Evolutionary conservation across 495 filamentous ascomycete species (phyloP).

Genomic region (Annulohypoxylon moriforme): DNA sequence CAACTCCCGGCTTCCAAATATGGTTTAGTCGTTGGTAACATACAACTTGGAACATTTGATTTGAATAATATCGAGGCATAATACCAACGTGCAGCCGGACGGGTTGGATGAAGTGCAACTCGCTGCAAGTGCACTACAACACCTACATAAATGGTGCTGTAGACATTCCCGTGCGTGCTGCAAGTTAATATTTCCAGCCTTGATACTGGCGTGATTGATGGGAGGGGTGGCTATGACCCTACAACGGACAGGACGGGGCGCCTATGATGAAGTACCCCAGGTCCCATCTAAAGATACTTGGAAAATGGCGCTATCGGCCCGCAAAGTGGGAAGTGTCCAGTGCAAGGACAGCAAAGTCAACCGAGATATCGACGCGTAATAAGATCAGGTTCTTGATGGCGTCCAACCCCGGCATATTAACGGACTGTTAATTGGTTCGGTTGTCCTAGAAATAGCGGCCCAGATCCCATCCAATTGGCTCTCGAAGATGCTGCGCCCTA

Average conservation of each 20-base stretch:
- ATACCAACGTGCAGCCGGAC: conserved; percentile 32
- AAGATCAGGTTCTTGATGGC: conserved; percentile 41
- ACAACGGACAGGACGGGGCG: conserved; percentile 9
- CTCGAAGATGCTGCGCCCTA: conserved; percentile 41
- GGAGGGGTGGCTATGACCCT: conserved; percentile 26
- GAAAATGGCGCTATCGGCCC: conserved; percentile 16
- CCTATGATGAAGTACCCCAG: conserved; percentile 37
- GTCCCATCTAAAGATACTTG: conserved; percentile 36
- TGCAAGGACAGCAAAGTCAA: conserved; percentile 29
- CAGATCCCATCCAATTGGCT: conserved; percentile 38
- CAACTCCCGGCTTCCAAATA: conserved; percentile 44
- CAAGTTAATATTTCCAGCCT: conserved; percentile 13
- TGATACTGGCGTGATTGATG: conserved; percentile 33
- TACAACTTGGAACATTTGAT: neutral
- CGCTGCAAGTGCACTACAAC: neutral
- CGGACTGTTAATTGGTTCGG: conserved; percentile 33
- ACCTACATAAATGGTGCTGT: neutral
- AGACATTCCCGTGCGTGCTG: conserved; percentile 22
- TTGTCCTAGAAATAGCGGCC: conserved; percentile 38
- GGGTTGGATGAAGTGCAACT: conserved; percentile 26
- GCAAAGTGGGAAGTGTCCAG: conserved; percentile 30
- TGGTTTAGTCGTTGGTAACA: conserved; percentile 4
- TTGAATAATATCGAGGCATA: conserved; percentile 23
- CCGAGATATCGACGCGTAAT: conserved; percentile 37
- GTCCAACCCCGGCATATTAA: conserved; percentile 32